Evolutionary conservation across 2,329 filamentous ascomycete species (phyloP).

Genomic region (Pseudocercospora cruenta): DNA sequence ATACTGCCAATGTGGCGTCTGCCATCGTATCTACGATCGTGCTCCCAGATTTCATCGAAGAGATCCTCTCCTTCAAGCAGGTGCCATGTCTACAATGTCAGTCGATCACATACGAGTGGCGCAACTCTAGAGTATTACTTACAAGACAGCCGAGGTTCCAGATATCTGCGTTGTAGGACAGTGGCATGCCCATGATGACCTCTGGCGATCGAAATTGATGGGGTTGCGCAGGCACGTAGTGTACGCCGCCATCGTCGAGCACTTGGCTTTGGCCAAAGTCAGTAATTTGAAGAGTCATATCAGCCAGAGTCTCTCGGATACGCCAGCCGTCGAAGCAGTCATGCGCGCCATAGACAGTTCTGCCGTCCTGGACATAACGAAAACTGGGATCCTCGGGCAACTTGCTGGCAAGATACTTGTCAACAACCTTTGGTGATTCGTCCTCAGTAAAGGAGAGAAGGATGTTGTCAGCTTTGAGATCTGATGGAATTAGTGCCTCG

Average conservation of each 20-base stretch:
- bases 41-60: neutral
- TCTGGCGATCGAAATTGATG: neutral
- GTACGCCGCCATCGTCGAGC: neutral
- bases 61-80: neutral
- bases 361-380: neutral
- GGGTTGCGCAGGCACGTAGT: neutral
- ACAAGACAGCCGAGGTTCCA: conserved; percentile 7
- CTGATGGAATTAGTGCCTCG: neutral
- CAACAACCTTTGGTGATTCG: too few relatives aligned
- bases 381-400: too few relatives aligned
- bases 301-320: too few relatives aligned
- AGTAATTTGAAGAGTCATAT: neutral
- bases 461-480: too few relatives aligned
- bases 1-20: neutral
- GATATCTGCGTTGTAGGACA: neutral
- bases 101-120: neutral
- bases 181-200: neutral
- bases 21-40: neutral
- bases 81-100: neutral
- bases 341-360: neutral
- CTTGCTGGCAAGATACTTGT: too few relatives aligned
- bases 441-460: too few relatives aligned
- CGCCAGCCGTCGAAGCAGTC: neutral
- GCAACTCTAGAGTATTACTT: neutral
- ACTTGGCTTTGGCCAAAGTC: neutral